phyloP scores from a whole-genome alignment of 176 grass and related monocot species.

The Bromus sterilis region DNA sequence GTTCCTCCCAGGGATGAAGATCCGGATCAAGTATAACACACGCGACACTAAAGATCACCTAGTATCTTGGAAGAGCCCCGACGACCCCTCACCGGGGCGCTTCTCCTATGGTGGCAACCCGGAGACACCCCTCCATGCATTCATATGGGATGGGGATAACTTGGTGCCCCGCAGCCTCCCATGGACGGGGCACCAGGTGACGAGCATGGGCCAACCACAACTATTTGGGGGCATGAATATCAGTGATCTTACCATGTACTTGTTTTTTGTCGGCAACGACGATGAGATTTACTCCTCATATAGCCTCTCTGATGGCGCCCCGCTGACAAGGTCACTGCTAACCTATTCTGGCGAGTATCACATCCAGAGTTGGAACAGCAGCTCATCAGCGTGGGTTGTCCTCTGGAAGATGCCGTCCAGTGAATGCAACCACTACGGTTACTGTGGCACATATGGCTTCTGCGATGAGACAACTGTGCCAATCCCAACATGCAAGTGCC shows the following conservation, averaged over 20 bases:
- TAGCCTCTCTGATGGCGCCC: neutral
- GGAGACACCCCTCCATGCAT: neutral
- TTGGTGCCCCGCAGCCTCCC: neutral
- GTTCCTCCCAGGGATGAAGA: neutral
- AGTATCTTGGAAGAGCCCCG: conserved; percentile 4
- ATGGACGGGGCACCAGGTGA: conserved; percentile 24
- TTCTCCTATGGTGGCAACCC: neutral
- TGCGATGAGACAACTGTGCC: neutral
- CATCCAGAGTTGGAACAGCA: neutral
- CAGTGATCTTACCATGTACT: neutral
- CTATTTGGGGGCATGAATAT: neutral
- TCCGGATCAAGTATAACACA: neutral
- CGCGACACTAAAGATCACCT: neutral
- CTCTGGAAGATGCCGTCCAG: neutral
- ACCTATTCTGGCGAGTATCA: neutral
- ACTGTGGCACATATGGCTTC: neutral
- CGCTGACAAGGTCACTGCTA: neutral
- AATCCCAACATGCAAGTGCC: conserved; percentile 1
- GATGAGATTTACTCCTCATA: neutral
- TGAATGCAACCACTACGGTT: neutral
- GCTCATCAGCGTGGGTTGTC: neutral
- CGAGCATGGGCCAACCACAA: no score
- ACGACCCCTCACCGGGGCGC: conserved; percentile 2
- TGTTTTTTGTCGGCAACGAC: fast-evolving
- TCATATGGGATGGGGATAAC: neutral